phyloP scores from a whole-genome alignment of 1,284 basidiomycete species.

The Irpex sp. region DNA sequence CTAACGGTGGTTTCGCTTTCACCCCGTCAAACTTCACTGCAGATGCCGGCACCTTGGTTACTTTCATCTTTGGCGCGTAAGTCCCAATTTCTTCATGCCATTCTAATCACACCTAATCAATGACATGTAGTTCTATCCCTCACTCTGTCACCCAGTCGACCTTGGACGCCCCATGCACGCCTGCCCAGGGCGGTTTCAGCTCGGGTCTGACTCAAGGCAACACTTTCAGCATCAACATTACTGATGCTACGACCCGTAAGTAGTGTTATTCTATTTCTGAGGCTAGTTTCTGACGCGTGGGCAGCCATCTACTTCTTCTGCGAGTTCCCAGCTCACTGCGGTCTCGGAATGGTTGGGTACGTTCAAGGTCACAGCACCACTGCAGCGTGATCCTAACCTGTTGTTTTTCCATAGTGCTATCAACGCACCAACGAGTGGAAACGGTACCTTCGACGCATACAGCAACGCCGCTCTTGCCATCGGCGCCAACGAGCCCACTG shows the following conservation, averaged over 20 bases:
- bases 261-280: neutral
- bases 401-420: conserved; percentile 36
- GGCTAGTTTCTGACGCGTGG: conserved; percentile 2
- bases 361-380: conserved; percentile 1
- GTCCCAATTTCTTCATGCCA: conserved; percentile 21
- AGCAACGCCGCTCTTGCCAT: conserved; percentile 40
- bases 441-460: conserved; percentile 48
- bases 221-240: conserved; percentile 48
- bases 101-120: neutral
- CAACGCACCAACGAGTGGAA: conserved; percentile 54
- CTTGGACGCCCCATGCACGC: conserved; percentile 46
- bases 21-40: conserved; percentile 46
- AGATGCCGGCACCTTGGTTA: conserved; percentile 42
- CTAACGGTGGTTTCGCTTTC: conserved; percentile 38
- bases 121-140: conserved; percentile 10
- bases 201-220: conserved; percentile 22
- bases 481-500: conserved; percentile 34
- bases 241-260: conserved; percentile 43
- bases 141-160: conserved; percentile 57
- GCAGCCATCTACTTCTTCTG: conserved; percentile 67
- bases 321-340: conserved; percentile 51
- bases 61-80: conserved; percentile 51
- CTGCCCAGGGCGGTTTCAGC: conserved; percentile 27
- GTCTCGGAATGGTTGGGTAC: conserved; percentile 54
- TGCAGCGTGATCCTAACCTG: too few species aligned